Evolutionary conservation across 139 green algal genomes (phyloP), one percentile per base, ranked within the genome.

Genomic region (Medakamo hakoo): DNA sequence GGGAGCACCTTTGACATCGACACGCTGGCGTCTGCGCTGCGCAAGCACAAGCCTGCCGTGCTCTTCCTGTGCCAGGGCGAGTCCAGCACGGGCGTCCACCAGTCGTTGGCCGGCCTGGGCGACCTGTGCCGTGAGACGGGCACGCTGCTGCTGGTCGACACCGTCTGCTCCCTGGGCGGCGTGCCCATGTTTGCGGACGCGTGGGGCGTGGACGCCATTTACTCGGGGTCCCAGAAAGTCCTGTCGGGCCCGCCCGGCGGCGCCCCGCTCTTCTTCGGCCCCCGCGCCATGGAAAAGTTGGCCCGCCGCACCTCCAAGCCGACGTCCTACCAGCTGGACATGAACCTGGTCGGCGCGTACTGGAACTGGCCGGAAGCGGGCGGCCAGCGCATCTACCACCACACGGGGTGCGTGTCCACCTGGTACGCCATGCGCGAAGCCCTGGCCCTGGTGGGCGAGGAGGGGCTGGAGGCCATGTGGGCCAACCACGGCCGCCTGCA

Each of bases 91-190:
- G 88, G 88, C 40, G 80, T 83, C 32, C 81, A 89, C 74, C 82
- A 89, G 71, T 80, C 52, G 64, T 68, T 86, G 65, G 75, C 73
- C 57, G 88, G 88, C 20, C 62, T 96, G 62, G 88, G 88, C 23
- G 83, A 93, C 57, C 61, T 90, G 49, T 95, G 88, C 78, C 69
- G 77, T 23, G 67, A 72, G 30, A 82, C 82, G 27, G 82, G 79
- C 72, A 85, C 83, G 2, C 78, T 96, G 76, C 79, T 97, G 68
- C 79, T 95, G 65, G 85, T 96, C 49, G 90, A 97, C 84, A 91
- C 89, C 2, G 90, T 96, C 31, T 82, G 75, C 82, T 84, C 80
- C 0, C 74, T 95, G 68, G 87, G 87, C 25, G 88, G 87, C 24
- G 83, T 95, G 49, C 87, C 87, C 19, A 57, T 95, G 26, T 78